These are phyloP conservation scores for Fusarium sp. DNA, from an alignment of 2,329 filamentous ascomycete genomes.

Conservation along the genomic window DNA sequence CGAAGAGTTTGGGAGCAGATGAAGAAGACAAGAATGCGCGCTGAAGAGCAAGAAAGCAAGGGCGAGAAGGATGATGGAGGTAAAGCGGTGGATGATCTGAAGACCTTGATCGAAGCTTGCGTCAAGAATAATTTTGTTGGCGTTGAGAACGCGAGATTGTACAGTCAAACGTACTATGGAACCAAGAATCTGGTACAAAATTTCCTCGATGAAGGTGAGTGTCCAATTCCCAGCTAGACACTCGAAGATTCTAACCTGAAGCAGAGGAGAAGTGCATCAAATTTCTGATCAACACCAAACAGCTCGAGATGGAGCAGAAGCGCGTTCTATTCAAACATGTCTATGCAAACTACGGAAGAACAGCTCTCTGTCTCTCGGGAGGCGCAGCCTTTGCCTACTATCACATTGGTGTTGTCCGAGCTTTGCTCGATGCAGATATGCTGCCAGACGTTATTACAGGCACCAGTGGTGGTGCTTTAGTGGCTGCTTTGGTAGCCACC, in stretches of 20 bases:
- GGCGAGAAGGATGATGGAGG: conserved; percentile 50
- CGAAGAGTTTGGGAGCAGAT: conserved; percentile 81
- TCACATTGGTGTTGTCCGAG: conserved; percentile 92
- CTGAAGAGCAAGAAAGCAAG: conserved; percentile 61
- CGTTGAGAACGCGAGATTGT: conserved; percentile 91
- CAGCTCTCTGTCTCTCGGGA: conserved; percentile 90
- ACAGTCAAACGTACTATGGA: conserved; percentile 96
- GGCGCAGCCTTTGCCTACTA: conserved; percentile 97
- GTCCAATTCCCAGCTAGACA: background rate
- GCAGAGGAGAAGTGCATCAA: conserved; percentile 72
- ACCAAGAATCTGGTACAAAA: conserved; percentile 95
- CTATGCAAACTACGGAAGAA: conserved; percentile 89
- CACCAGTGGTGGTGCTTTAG: conserved; percentile 91
- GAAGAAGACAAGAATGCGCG: conserved; percentile 67
- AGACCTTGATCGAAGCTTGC: conserved; percentile 82
- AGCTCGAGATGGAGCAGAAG: conserved; percentile 78
- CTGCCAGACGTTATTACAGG: conserved; percentile 95
- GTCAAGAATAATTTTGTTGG: conserved; percentile 98
- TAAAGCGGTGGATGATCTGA: conserved; percentile 77
- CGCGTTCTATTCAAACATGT: conserved; percentile 85
- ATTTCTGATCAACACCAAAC: conserved; percentile 73
- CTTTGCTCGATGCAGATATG: conserved; percentile 84
- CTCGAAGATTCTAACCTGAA: conserved; percentile 17
- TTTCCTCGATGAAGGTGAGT: conserved; percentile 82
- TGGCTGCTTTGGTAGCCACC: conserved; percentile 87